Conservation (phyloP, 805 yeast species). For the Saccharomycopsis fermentans region DNA sequence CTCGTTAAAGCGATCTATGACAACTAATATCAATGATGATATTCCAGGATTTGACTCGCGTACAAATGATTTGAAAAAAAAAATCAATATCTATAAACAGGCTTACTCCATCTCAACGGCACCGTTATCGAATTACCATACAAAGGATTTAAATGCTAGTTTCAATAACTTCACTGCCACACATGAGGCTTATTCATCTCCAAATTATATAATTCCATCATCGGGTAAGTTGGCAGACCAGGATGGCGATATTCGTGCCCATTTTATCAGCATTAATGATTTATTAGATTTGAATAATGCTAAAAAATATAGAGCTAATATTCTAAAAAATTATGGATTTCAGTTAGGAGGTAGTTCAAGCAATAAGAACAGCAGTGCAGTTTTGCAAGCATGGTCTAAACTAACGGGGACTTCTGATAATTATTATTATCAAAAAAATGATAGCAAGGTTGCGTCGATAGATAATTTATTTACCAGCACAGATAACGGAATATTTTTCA, state of each 20-base stretch:
- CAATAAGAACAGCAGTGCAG: constrained; percentile 1
- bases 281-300: constrained; percentile 13
- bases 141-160: constrained; percentile 11
- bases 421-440: constrained; percentile 42
- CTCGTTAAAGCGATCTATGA: neutral
- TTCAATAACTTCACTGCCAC: constrained; percentile 16
- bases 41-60: constrained; percentile 8
- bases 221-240: neutral
- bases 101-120: constrained; percentile 11
- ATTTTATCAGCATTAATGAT: constrained; percentile 15
- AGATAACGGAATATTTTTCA: constrained; percentile 23
- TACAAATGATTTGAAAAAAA: constrained; percentile 11
- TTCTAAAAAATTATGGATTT: constrained; percentile 17
- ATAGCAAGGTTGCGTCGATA: constrained; percentile 29
- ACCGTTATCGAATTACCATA: constrained; percentile 12
- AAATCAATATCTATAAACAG: constrained; percentile 8
- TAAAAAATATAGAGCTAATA: neutral
- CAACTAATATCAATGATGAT: neutral
- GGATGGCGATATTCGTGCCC: constrained; percentile 2
- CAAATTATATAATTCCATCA: constrained; percentile 3
- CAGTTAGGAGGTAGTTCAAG: neutral
- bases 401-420: constrained; percentile 77
- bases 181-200: constrained; percentile 13
- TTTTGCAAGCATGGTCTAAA: constrained; percentile 30
- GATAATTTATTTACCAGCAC: constrained; percentile 18